Evolutionary conservation across 306 rosid species (phyloP), one percentile per base, ranked within the genome.

Genomic region (Cucumis cinereus): DNA sequence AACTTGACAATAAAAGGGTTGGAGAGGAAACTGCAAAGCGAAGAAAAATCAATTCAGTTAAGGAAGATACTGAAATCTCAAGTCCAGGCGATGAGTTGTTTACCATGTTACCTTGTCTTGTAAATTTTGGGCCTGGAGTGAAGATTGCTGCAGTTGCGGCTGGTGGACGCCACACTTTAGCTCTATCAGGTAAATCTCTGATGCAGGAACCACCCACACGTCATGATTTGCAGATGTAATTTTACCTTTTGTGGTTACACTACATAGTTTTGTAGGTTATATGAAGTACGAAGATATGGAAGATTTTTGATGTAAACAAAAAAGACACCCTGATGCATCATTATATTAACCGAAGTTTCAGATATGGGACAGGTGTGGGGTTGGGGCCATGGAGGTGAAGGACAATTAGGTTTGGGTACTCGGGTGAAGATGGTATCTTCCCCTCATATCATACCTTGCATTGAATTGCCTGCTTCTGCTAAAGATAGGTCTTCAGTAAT

Each of bases 361-460:
- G 97, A 91, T 93, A 79, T 91, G 96, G 96, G 96, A 87, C 97
- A 93, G 97, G 98, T 91, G 78, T 93, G 98, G 98, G 98, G 98
- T 86, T 93, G 98, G 97, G 98, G 98, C 93, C 90, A 93, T 81
- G 98, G 98, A 86, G 98, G 97, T 13, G 97, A 93, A 87, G 98
- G 98, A 69, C 98, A 93, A 80, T 95, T 93, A 75, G 98, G 98
- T 83, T 86, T 91, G 93, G 98, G 97, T 76, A 83, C 96, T 41
- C 89, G 97, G 71, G 88, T 93, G 68, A 91, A 91, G 91, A 91
- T 85, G 91, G 89, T 91, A 19, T 83, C 96, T 77, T 81, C 96
- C 24, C 98, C 97, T 80, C 97, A 89, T 81, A 81, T 82, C 79
- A 87, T 93, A 75, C 86, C 91, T 70, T 91, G 97, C 85, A 73